phyloP scores from a whole-genome alignment of 805 yeast genomes.

The Saccharomycopsis olivae region DNA sequence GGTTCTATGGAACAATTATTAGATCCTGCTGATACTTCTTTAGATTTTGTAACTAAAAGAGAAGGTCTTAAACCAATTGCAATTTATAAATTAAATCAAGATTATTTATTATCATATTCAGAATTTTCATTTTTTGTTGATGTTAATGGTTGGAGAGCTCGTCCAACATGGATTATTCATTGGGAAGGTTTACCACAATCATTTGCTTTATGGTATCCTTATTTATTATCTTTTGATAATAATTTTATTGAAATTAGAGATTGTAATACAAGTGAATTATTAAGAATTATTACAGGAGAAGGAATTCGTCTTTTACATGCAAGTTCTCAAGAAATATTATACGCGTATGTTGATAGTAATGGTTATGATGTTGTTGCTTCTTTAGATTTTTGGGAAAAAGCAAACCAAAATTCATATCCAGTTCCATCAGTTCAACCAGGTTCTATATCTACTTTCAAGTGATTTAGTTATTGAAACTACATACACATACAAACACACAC shows the following conservation, averaged over 20 bases:
- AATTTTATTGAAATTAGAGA: constrained; percentile 88
- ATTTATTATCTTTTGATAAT: constrained; percentile 80
- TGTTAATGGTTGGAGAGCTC: constrained; percentile 91
- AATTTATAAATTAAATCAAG: constrained; percentile 80
- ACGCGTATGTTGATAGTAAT: constrained; percentile 81
- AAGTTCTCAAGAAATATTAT: constrained; percentile 85
- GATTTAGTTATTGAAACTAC: neutral
- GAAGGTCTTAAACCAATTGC: constrained; percentile 84
- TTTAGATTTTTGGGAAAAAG: constrained; percentile 72
- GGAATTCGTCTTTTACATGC: constrained; percentile 83
- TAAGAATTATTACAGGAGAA: constrained; percentile 86
- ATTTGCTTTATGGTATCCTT: constrained; percentile 91
- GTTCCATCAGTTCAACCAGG: too few relatives aligned
- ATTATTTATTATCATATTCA: constrained; percentile 79
- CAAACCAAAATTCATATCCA: too few relatives aligned
- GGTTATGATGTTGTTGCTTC: constrained; percentile 91
- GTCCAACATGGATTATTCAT: constrained; percentile 85
- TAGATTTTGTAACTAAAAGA: constrained; percentile 81
- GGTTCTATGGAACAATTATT: constrained; percentile 52
- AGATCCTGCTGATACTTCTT: constrained; percentile 97
- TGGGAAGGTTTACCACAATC: constrained; percentile 97
- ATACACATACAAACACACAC: neutral
- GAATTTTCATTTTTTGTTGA: constrained; percentile 94
- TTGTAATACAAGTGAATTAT: constrained; percentile 75
- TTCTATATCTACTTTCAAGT: neutral